Percentiles rank a stretch among this genome's conserved stretches.
Evolutionary conservation across 768 basidiomycete genomes (phyloP).

Genomic region (Boletus barrowsii): DNA sequence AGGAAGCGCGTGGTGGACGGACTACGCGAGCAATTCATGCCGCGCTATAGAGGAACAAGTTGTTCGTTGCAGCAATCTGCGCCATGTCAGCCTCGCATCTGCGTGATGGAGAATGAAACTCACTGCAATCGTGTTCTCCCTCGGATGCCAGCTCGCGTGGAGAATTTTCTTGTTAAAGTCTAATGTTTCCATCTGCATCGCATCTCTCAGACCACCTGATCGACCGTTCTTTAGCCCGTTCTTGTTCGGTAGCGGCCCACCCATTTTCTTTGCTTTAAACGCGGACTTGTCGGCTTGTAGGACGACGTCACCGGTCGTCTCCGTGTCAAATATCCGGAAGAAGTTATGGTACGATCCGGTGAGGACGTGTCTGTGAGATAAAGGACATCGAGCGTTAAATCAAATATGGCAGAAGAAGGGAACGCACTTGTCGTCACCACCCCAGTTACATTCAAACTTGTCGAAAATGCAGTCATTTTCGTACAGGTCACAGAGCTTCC

Average conservation of each 20-base stretch:
- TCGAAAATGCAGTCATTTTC: conserved; percentile 99
- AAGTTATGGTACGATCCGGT: conserved; percentile 99
- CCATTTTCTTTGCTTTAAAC: conserved; percentile 99
- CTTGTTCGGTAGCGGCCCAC: conserved; percentile 76
- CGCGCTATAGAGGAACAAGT: conserved; percentile 35
- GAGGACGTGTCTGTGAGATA: conserved; percentile 72
- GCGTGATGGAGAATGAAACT: conserved; percentile 31
- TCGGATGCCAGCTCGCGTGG: conserved; percentile 96
- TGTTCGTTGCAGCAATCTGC: conserved; percentile 86
- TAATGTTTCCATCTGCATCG: conserved; percentile 81
- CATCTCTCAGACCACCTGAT: conserved; percentile 66
- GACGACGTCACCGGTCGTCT: conserved; percentile 83
- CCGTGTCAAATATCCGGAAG: conserved; percentile 98
- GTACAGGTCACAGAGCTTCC: conserved; percentile 96
- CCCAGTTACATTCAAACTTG: conserved; percentile 99
- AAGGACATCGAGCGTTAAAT: conserved; percentile 1
- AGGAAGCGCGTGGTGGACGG: background rate
- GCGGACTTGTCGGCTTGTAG: conserved; percentile 98
- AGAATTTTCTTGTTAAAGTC: conserved; percentile 98
- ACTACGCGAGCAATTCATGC: conserved; percentile 32
- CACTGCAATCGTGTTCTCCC: conserved; percentile 97
- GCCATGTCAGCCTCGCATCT: conserved; percentile 5
- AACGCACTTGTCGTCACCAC: conserved; percentile 90
- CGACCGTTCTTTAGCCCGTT: conserved; percentile 74
- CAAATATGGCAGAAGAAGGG: conserved; percentile 1